Conservation (phyloP, 208 protist species). For the Vickermania spadyakhi region DNA sequence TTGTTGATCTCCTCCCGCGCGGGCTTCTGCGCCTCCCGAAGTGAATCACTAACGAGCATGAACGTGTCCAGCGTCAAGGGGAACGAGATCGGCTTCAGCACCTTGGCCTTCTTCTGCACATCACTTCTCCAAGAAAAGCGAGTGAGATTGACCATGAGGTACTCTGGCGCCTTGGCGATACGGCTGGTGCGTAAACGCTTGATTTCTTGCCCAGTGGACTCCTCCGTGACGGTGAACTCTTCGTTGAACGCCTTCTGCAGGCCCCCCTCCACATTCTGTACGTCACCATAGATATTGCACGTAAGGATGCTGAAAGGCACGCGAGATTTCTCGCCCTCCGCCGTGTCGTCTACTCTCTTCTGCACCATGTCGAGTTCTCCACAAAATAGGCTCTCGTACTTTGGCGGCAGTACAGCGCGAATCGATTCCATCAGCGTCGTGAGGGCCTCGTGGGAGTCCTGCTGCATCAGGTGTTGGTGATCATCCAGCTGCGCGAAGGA, state of each 20-base stretch:
- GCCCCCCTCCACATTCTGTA: slow-evolving; percentile 68
- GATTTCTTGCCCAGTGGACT: slow-evolving; percentile 26
- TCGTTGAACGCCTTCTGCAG: slow-evolving; percentile 62
- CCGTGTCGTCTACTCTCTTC: not conserved
- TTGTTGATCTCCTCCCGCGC: slow-evolving; percentile 25
- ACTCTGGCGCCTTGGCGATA: slow-evolving; percentile 60
- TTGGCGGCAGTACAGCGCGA: slow-evolving; percentile 14
- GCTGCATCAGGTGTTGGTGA: slow-evolving; percentile 64
- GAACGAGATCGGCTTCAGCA: slow-evolving; percentile 77
- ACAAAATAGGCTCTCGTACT: slow-evolving; percentile 34
- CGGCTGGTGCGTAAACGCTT: slow-evolving; percentile 35
- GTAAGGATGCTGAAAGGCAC: slow-evolving; percentile 64
- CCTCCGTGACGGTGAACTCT: slow-evolving; percentile 33
- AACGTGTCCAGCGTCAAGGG: slow-evolving; percentile 60
- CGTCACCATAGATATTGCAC: slow-evolving; percentile 76
- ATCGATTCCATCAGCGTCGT: slow-evolving; percentile 42
- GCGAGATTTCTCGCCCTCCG: slow-evolving; percentile 19
- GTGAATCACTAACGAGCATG: slow-evolving; percentile 38
- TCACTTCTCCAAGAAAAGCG: slow-evolving; percentile 85
- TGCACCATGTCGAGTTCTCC: slow-evolving; percentile 25
- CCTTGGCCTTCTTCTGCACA: slow-evolving; percentile 79
- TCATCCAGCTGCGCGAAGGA: slow-evolving; percentile 62
- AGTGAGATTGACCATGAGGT: slow-evolving; percentile 84
- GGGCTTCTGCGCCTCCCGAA: slow-evolving; percentile 28
- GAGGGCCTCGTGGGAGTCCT: slow-evolving; percentile 76